Evolutionary conservation across 2,329 filamentous ascomycete species (phyloP), one percentile per base, ranked within the genome.

Genomic region (Cladosporium sp.): DNA sequence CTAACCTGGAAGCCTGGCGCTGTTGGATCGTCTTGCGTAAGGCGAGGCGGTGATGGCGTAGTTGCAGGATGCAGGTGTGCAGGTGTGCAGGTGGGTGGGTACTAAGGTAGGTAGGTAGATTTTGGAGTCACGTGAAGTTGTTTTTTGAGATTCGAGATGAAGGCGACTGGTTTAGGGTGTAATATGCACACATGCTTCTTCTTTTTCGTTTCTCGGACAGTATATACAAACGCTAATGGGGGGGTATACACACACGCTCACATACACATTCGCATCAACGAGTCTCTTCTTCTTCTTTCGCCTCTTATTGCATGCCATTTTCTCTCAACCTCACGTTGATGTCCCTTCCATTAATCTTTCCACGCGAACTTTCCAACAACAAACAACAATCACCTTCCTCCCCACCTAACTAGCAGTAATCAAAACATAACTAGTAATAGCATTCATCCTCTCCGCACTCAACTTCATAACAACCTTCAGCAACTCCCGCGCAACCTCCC

Each of bases 391-490:
- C 48, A n/a, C 53, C 23, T 18, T 26, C 56, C 26, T 43, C 18
- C 18, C 18, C 36, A 23, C 34, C 74, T 68, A 79, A 69, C 76
- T 78, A 61, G 78, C 78, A 25, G 76, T 79, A 57, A 79, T 78
- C 61, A 79, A 68, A n/a, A 79, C 77, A 70, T 79, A 79, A 63
- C 75, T 78, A 26, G 86, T 89, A 68, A 89, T 87, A 63, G 85
- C 84, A 73, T 87, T 86, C 92, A 98, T 96, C 70, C 95, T 85
- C 84, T 99, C 95, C 65, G 90, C 96, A 49, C 94, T 98, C 76
- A 99, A 79, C 82, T 97, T 97, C 75, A 99, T 78, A n/a, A 91
- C 91, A 59, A 98, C 88, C 72, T 88, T 89, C 76, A 99, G 78
- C 73, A 99, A 75, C 79, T 99, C 95, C 72, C 87, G 85, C 57